These are phyloP conservation scores for Candida mesenterica DNA, from an alignment of 1,139 yeast genomes.

Conservation along the genomic window DNA sequence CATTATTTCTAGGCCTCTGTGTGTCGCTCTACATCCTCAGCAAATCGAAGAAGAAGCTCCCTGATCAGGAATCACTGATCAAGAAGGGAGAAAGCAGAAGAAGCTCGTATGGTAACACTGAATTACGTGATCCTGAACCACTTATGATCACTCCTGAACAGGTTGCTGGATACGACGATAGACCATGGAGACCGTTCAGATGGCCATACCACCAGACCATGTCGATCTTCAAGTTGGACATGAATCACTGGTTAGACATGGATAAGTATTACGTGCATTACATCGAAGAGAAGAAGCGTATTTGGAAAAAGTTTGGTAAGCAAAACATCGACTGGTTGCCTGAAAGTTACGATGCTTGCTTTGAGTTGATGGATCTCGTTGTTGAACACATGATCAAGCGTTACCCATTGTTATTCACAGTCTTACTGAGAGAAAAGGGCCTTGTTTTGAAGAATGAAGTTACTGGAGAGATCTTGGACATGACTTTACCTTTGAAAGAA, in stretches of 20 bases:
- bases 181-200: constrained; percentile 81
- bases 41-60: constrained; percentile 5
- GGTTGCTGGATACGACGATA: constrained; percentile 61
- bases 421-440: constrained; percentile 30
- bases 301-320: constrained; percentile 56
- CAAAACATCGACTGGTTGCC: constrained; percentile 68
- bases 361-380: constrained; percentile 63
- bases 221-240: constrained; percentile 67
- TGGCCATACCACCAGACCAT: constrained; percentile 82
- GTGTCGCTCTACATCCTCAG: background rate
- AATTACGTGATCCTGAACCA: constrained; percentile 45
- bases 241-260: constrained; percentile 79
- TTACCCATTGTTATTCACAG: constrained; percentile 61
- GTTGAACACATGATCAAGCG: constrained; percentile 57
- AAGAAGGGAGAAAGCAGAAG: constrained; percentile 10
- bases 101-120: constrained; percentile 15
- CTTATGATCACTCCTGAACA: constrained; percentile 65
- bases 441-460: constrained; percentile 56
- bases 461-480: constrained; percentile 60
- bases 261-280: constrained; percentile 71
- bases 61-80: constrained; percentile 11
- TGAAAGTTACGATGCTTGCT: constrained; percentile 61
- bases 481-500: constrained; percentile 56
- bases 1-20: background rate
- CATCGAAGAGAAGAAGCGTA: constrained; percentile 58